These are phyloP conservation scores for Aeminium ludgeri DNA, from an alignment of 495 filamentous ascomycete species.

Conservation along the genomic window DNA sequence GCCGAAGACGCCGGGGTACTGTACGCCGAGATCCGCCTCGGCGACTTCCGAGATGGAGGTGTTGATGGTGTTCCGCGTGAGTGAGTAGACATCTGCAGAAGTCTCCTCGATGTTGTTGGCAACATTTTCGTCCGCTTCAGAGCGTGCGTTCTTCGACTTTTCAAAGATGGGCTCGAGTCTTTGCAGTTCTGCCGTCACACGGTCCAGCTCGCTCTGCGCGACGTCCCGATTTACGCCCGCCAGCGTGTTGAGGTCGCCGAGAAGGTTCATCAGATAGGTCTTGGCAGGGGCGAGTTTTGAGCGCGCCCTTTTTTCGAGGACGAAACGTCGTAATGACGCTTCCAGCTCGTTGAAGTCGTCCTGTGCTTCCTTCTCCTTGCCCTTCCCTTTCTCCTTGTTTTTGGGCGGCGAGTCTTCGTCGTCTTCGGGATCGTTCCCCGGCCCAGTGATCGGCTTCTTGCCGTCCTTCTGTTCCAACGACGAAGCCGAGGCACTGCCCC, in stretches of 20 bases:
- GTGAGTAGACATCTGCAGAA: constrained; percentile 65
- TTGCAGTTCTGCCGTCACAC: constrained; percentile 60
- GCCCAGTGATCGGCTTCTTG: constrained; percentile 22
- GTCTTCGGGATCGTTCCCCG: constrained; percentile 42
- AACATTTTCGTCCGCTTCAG: constrained; percentile 66
- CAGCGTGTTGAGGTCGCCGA: constrained; percentile 66
- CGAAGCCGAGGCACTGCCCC: constrained; percentile 23
- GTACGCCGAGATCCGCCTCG: constrained; percentile 57
- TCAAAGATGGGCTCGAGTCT: constrained; percentile 76
- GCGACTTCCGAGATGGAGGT: constrained; percentile 58
- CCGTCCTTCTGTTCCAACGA: constrained; percentile 21
- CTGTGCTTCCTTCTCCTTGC: constrained; percentile 71
- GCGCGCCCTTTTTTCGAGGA: constrained; percentile 84
- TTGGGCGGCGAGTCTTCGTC: constrained; percentile 28
- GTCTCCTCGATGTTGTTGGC: constrained; percentile 70
- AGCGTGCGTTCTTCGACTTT: constrained; percentile 60
- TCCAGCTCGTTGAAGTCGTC: constrained; percentile 82
- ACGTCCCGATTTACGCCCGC: constrained; percentile 79
- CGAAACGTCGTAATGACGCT: constrained; percentile 74
- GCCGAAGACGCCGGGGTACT: constrained; percentile 69
- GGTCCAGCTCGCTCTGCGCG: constrained; percentile 68
- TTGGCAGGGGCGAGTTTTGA: constrained; percentile 92
- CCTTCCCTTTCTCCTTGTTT: constrained; percentile 71
- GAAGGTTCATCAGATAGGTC: constrained; percentile 87
- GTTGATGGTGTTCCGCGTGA: constrained; percentile 58